Evolutionary conservation across 163 green algal species (phyloP).

Genomic region (Smithsoniella earleae): DNA sequence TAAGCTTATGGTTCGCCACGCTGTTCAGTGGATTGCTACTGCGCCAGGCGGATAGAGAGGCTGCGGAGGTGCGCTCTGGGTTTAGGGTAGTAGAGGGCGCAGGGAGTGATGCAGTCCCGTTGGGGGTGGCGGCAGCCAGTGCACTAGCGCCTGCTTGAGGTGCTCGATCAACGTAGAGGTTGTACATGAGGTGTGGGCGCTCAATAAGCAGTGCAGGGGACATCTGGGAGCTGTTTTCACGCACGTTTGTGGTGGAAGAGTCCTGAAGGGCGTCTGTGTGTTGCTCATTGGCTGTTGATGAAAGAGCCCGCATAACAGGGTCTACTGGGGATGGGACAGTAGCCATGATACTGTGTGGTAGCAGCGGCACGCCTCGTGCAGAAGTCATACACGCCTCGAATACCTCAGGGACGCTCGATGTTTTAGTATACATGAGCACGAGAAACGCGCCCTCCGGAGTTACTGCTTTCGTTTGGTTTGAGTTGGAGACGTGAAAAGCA

Average conservation of each 20-base stretch:
- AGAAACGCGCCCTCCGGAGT: constrained; percentile 19
- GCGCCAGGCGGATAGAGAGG: background rate
- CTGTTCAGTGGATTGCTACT: too few species aligned
- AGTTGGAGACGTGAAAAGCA: constrained; percentile 6
- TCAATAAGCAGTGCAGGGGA: background rate
- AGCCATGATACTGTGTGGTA: background rate
- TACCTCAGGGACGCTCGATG: background rate
- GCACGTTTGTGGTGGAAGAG: background rate
- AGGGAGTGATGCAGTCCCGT: too few species aligned
- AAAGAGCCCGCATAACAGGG: background rate
- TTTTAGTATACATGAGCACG: background rate
- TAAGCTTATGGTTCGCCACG: too few species aligned
- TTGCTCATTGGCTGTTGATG: background rate
- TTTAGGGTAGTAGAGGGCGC: too few species aligned
- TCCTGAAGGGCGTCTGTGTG: background rate
- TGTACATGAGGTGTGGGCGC: background rate
- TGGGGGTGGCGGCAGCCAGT: too few species aligned
- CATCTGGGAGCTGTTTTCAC: background rate
- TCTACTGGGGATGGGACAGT: background rate
- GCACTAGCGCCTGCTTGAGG: background rate
- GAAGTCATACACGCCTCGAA: background rate
- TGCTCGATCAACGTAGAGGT: background rate
- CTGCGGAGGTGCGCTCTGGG: background rate
- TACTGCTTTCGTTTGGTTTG: background rate
- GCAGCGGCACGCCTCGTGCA: background rate